These are phyloP conservation scores for Wickerhamiella hasegawae DNA, from an alignment of 805 yeast species.

Conservation along the genomic window DNA sequence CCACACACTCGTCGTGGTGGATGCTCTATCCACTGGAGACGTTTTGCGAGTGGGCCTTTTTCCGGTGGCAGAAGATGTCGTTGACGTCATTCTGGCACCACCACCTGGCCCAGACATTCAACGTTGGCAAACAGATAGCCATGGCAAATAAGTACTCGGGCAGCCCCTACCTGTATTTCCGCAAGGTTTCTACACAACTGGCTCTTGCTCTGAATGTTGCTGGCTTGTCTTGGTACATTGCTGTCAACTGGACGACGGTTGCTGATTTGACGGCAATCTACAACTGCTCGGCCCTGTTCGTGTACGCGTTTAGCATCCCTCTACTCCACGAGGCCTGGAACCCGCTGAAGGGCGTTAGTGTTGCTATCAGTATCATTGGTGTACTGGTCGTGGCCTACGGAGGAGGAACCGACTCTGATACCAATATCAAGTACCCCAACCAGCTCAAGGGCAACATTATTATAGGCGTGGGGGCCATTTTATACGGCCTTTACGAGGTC, in stretches of 20 bases:
- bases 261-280: slow-evolving; percentile 81
- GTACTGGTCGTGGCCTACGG: slow-evolving; percentile 63
- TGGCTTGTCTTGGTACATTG: slow-evolving; percentile 73
- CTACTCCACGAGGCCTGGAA: slow-evolving; percentile 50
- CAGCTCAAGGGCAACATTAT: slow-evolving; percentile 53
- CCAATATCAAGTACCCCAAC: slow-evolving; percentile 31
- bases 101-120: slow-evolving; percentile 8
- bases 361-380: slow-evolving; percentile 53
- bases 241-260: slow-evolving; percentile 67
- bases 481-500: slow-evolving; percentile 75
- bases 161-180: slow-evolving; percentile 24
- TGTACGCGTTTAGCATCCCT: slow-evolving; percentile 70
- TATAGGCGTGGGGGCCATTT: slow-evolving; percentile 55
- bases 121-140: slow-evolving; percentile 11
- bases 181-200: slow-evolving; percentile 28
- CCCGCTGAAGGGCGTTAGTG: slow-evolving; percentile 48
- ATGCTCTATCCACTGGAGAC: slow-evolving; percentile 57
- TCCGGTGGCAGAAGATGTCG: slow-evolving; percentile 1
- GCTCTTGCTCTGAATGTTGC: slow-evolving; percentile 52
- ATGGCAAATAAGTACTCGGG: slow-evolving; percentile 5
- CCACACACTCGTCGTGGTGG: slow-evolving; percentile 73
- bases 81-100: slow-evolving; percentile 7
- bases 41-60: slow-evolving; percentile 26
- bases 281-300: slow-evolving; percentile 80
- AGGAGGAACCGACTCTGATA: slow-evolving; percentile 14